Percentiles rank a stretch among this genome's conserved stretches.
These are phyloP conservation scores for Fusarium algeriense DNA, from an alignment of 2,329 filamentous ascomycete genomes.

Conservation along the genomic window DNA sequence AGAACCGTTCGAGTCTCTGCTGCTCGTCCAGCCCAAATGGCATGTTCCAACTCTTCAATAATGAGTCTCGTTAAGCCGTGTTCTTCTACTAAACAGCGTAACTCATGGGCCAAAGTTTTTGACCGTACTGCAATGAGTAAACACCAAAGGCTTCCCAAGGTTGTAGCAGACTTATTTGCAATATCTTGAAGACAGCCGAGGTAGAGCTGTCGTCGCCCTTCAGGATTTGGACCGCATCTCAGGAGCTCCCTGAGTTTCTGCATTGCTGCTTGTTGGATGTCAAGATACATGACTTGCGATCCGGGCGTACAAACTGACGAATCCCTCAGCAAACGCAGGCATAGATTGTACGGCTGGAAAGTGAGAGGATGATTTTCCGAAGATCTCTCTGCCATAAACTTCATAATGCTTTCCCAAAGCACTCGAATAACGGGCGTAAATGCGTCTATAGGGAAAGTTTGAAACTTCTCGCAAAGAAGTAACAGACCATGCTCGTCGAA, in stretches of 20 bases:
- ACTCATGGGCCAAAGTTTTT: constrained; percentile 59
- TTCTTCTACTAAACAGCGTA: constrained; percentile 69
- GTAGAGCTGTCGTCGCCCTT: constrained; percentile 73
- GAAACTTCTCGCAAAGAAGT: constrained; percentile 78
- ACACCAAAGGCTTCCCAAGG: constrained; percentile 79
- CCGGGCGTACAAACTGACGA: constrained; percentile 69
- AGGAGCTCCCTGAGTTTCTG: constrained; percentile 73
- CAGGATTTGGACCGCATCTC: constrained; percentile 62
- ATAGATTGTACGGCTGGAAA: constrained; percentile 63
- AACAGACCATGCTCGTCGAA: constrained; percentile 64
- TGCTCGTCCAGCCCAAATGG: constrained; percentile 51
- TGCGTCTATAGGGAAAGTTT: constrained; percentile 70
- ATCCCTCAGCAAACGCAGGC: constrained; percentile 77
- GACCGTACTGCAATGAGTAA: constrained; percentile 64
- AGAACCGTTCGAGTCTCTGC: constrained; percentile 60
- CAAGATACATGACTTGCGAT: constrained; percentile 67
- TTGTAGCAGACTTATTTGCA: constrained; percentile 69
- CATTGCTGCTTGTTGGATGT: constrained; percentile 73
- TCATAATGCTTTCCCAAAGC: constrained; percentile 70
- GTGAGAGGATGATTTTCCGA: constrained; percentile 53
- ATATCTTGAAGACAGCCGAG: constrained; percentile 77
- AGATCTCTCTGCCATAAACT: constrained; percentile 60
- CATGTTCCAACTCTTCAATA: constrained; percentile 73
- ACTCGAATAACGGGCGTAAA: constrained; percentile 73
- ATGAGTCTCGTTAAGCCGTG: constrained; percentile 72